These are phyloP conservation scores for Beta corolliflora DNA, from an alignment of 179 eudicot species.

Conservation along the genomic window DNA sequence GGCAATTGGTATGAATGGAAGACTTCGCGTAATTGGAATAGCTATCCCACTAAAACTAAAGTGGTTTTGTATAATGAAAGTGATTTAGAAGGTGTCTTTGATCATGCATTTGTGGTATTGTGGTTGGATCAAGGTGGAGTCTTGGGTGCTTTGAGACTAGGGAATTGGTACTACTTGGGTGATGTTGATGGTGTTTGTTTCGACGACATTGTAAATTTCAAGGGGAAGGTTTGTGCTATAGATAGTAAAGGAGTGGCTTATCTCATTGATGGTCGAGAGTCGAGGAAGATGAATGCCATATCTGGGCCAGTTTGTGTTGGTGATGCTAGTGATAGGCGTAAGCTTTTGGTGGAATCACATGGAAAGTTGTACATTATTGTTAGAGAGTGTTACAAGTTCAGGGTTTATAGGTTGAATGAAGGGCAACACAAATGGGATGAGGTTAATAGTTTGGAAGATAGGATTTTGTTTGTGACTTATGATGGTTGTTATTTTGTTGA, in stretches of 20 bases:
- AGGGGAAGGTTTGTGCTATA: conserved; percentile 6
- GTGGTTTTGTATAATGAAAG: conserved; percentile 9
- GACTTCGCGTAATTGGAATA: background rate
- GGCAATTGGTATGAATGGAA: background rate
- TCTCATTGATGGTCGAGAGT: background rate
- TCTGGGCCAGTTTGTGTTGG: background rate
- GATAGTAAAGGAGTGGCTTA: conserved; percentile 14
- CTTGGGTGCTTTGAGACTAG: background rate
- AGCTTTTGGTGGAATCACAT: conserved; percentile 12
- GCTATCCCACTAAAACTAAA: conserved; percentile 5
- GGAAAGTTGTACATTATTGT: conserved; percentile 17
- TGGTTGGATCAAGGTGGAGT: background rate
- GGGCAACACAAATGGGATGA: conserved; percentile 2
- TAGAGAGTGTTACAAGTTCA: background rate
- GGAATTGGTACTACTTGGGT: background rate
- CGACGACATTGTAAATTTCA: conserved; percentile 17
- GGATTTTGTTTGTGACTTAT: conserved; percentile 21
- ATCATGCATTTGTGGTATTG: conserved; percentile 1
- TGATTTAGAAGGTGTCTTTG: background rate
- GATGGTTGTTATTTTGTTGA: conserved; percentile 14
- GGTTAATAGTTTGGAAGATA: conserved; percentile 15
- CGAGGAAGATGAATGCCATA: conserved; percentile 4
- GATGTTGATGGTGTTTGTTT: background rate
- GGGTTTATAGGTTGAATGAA: conserved; percentile 19
- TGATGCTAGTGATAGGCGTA: background rate